phyloP scores from a whole-genome alignment of 805 yeast genomes.

The Nakazawaea ishiwadae region DNA sequence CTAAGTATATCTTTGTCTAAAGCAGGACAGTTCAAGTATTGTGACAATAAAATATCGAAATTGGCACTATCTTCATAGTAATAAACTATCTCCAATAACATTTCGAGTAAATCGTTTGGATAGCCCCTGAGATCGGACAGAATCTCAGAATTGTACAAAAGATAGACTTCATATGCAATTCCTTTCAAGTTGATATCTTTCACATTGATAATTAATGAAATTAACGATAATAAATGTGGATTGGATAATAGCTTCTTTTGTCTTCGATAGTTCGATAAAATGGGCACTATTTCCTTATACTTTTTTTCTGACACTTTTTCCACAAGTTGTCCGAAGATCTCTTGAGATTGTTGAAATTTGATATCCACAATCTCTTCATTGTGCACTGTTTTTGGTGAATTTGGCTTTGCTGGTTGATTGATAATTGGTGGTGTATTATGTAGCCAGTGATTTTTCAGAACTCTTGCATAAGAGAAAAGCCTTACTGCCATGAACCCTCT shows the following conservation, averaged over 20 bases:
- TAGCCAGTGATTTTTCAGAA: not conserved
- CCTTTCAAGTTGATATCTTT: slow-evolving; percentile 1
- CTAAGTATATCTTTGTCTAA: slow-evolving; percentile 3
- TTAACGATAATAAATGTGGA: slow-evolving; percentile 11
- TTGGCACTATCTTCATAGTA: slow-evolving; percentile 5
- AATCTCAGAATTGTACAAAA: slow-evolving; percentile 9
- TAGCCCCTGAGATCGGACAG: slow-evolving; percentile 8
- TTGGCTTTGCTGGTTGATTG: not conserved
- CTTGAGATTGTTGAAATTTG: not conserved
- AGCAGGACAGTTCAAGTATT: slow-evolving; percentile 4
- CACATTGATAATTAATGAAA: slow-evolving; percentile 7
- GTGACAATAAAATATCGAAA: slow-evolving; percentile 10
- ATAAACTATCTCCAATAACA: slow-evolving; percentile 10
- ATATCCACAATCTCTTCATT: not conserved
- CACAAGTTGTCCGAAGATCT: not conserved
- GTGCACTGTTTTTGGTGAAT: not conserved
- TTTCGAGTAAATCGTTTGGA: slow-evolving; percentile 8
- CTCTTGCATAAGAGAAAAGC: not conserved
- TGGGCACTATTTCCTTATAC: not conserved
- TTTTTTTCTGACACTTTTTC: not conserved
- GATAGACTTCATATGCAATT: slow-evolving; percentile 9
- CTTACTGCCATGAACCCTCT: not conserved
- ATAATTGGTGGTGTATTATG: not conserved
- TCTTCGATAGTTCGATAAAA: not conserved
- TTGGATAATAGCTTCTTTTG: slow-evolving; percentile 6